Evolutionary conservation across 2,329 filamentous ascomycete genomes (phyloP), one percentile per base, ranked within the genome.

Genomic region (Periconia macrospinosa): DNA sequence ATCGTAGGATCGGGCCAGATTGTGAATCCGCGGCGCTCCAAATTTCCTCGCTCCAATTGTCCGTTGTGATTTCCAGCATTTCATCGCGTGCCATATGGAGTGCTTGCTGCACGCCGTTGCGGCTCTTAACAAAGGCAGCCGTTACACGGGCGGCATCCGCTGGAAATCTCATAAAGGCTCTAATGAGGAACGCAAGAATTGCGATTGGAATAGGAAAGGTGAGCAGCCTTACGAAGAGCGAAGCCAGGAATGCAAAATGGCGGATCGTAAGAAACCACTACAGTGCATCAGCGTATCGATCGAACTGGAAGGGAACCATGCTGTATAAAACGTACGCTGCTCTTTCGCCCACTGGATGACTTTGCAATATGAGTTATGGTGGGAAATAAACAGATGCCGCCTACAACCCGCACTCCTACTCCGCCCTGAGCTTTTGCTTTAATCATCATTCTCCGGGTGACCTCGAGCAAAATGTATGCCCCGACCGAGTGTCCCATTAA

Each of bases 11-110:
- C 2, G 79, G 72, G 1, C 76, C 23, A 27, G 23, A 27, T 67
- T 8, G 75, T 65, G 44, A 74, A 63, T 15, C 63, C 59, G 73
- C 70, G 18, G 78, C 75, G 1, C 83, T 84, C 85, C 85, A 87
- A 41, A 87, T 73, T 53, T 85, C 81, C 51, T 80, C 78, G 18
- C 78, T 78, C 82, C 84, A 86, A 61, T 78, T 78, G 60, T 86
- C 83, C 1, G 75, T 65, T 5, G 77, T 80, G 53, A 87, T 86
- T 18, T 78, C 75, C 5, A 65, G 65, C 78, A 87, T 83, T 66
- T 87, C 85, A 59, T 84, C 79, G 15, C 76, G 75, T 1, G 81
- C 83, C 77, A 87, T 82, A 64, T 83, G 75, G 70, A 86, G 69
- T n/a, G 83, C 79, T 68, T 86, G 81, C 40, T 73, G 71, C 1